phyloP scores from a whole-genome alignment of 768 basidiomycete genomes.

The Amyloporia xantha region DNA sequence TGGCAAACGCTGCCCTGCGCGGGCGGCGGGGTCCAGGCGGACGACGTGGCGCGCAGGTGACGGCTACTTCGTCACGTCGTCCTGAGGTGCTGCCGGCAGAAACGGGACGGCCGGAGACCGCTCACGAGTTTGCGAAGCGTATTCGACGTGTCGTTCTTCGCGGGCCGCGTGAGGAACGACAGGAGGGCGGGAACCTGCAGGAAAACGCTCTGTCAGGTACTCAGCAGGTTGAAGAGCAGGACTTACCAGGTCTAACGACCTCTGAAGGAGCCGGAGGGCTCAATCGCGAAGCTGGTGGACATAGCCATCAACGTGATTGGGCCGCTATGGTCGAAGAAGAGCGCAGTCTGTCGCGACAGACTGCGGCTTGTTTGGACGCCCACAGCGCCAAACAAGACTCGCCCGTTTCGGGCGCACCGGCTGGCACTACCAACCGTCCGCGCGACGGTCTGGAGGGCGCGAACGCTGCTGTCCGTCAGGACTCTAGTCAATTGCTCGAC shows the following conservation, averaged over 20 bases:
- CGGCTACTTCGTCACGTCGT: neutral
- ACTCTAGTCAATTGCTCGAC: neutral
- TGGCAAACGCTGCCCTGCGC: neutral
- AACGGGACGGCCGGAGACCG: constrained; percentile 4
- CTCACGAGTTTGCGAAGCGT: constrained; percentile 5
- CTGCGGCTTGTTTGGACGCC: neutral
- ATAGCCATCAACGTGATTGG: too few relatives aligned
- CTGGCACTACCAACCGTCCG: neutral
- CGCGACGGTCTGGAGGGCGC: neutral
- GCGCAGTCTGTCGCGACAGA: neutral
- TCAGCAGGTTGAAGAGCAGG: neutral
- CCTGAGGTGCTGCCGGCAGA: neutral
- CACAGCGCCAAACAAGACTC: neutral
- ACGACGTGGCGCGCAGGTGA: neutral
- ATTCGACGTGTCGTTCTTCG: constrained; percentile 6
- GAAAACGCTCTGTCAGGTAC: neutral
- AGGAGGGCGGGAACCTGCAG: constrained; percentile 5
- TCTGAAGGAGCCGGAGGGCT: neutral
- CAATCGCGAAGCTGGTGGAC: too few relatives aligned
- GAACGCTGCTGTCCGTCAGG: neutral
- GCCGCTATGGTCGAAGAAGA: neutral
- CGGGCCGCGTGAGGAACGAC: constrained; percentile 2
- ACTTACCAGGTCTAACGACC: neutral
- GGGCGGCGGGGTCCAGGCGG: neutral
- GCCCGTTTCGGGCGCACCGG: neutral